Conservation (phyloP, 2,329 filamentous ascomycete genomes). For the Phyllosticta citribraziliensis region DNA sequence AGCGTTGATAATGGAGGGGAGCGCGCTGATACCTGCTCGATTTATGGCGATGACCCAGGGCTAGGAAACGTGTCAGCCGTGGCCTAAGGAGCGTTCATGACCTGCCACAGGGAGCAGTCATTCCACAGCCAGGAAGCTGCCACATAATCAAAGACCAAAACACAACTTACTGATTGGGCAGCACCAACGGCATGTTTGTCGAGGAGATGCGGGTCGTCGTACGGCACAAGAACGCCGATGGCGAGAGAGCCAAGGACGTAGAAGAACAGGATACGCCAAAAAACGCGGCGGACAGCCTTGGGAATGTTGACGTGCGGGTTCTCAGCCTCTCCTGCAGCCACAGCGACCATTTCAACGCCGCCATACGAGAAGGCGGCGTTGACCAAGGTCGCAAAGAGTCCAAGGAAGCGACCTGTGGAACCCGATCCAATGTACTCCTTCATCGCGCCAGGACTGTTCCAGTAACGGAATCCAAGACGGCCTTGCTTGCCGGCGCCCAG, state of each 20-base stretch:
- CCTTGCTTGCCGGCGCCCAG: constrained; percentile 42
- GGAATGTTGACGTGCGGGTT: constrained; percentile 38
- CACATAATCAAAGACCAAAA: background rate
- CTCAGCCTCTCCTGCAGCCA: constrained; percentile 32
- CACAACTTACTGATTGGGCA: constrained; percentile 23
- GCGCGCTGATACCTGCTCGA: constrained; percentile 54
- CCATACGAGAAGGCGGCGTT: constrained; percentile 33
- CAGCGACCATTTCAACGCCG: constrained; percentile 26
- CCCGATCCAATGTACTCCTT: constrained; percentile 52
- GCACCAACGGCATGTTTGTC: constrained; percentile 30
- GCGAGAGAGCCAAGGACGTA: constrained; percentile 44
- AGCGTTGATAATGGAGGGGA: constrained; percentile 67
- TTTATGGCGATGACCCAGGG: constrained; percentile 55
- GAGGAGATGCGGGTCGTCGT: constrained; percentile 40
- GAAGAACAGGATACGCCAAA: constrained; percentile 47
- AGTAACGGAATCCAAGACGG: constrained; percentile 56
- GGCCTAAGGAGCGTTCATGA: constrained; percentile 36
- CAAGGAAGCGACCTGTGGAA: constrained; percentile 38
- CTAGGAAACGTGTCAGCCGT: constrained; percentile 12
- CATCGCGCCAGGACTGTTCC: constrained; percentile 44
- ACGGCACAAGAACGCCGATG: constrained; percentile 51
- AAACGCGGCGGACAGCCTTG: constrained; percentile 44
- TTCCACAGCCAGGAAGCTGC: too few species aligned
- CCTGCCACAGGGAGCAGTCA: too few species aligned
- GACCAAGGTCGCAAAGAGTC: constrained; percentile 26